These are phyloP conservation scores for Gonapodya prolifera DNA, from an alignment of 192 early-diverging fungal genomes.

Conservation along the genomic window DNA sequence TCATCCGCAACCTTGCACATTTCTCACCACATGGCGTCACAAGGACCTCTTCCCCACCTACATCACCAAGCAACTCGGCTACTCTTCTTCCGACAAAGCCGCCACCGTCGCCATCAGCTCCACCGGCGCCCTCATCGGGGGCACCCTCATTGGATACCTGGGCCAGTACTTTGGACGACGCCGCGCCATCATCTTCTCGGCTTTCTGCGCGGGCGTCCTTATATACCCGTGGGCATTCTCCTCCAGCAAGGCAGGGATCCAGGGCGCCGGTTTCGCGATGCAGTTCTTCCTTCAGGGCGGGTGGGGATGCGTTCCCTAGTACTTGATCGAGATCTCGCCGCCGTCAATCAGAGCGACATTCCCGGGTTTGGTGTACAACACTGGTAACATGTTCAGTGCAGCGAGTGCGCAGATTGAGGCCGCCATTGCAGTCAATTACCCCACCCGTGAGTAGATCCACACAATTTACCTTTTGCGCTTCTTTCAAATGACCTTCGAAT, in stretches of 20 bases:
- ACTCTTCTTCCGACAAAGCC: slow-evolving; percentile 32
- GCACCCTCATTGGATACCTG: slow-evolving; percentile 51
- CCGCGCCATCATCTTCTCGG: slow-evolving; percentile 33
- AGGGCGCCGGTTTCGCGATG: slow-evolving; percentile 28
- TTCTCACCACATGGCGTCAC: too few species aligned
- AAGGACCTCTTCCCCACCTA: slow-evolving; percentile 64
- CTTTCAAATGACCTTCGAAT: slow-evolving; percentile 21
- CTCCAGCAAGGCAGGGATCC: slow-evolving; percentile 15
- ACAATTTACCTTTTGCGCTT: too few species aligned
- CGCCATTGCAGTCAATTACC: slow-evolving; percentile 25
- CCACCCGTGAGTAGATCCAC: slow-evolving; percentile 4
- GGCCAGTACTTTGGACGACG: slow-evolving; percentile 57
- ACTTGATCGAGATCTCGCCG: slow-evolving; percentile 57
- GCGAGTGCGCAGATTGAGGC: slow-evolving; percentile 44
- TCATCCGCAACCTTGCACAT: too few species aligned
- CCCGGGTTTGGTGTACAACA: slow-evolving; percentile 61
- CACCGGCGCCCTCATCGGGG: slow-evolving; percentile 55
- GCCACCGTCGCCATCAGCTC: slow-evolving; percentile 45
- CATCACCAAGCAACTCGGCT: slow-evolving; percentile 43
- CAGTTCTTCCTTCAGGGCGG: slow-evolving; percentile 47
- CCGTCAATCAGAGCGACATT: slow-evolving; percentile 49
- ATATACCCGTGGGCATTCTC: slow-evolving; percentile 55
- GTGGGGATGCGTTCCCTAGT: slow-evolving; percentile 55
- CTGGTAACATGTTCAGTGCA: slow-evolving; percentile 53
- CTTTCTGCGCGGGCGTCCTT: slow-evolving; percentile 41